Percentiles rank a stretch among this genome's conserved stretches.
Conservation (phyloP, 2,329 filamentous ascomycete species). For the Pyrenophora tritici-repentis region DNA sequence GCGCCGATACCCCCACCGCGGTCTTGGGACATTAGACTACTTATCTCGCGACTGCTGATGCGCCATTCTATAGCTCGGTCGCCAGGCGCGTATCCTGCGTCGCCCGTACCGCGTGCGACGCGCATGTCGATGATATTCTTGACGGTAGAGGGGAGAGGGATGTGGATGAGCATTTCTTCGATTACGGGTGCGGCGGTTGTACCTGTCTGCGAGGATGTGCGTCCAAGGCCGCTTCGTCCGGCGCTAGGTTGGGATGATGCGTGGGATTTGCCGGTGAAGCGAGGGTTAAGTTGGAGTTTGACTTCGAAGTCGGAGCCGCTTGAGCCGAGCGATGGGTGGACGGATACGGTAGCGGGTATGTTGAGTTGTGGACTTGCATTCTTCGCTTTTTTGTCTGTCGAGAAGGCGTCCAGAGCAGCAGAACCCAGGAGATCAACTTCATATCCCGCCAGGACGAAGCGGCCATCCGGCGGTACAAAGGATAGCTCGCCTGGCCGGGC, state of each 20-base stretch:
- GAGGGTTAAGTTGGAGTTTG: conserved; percentile 68
- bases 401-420: conserved; percentile 52
- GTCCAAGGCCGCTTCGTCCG: conserved; percentile 26
- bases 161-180: conserved; percentile 76
- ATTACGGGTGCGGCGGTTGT: conserved; percentile 54
- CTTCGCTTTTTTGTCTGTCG: conserved; percentile 28
- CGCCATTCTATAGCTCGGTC: conserved; percentile 81
- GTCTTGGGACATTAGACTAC: conserved; percentile 46
- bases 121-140: conserved; percentile 83
- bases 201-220: conserved; percentile 33
- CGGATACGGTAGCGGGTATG: conserved; percentile 79
- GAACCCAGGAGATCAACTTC: conserved; percentile 88
- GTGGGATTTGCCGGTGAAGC: conserved; percentile 46
- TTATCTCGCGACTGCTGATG: conserved; percentile 76
- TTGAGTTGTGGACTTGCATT: conserved; percentile 63
- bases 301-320: conserved; percentile 88
- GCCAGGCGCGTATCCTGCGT: conserved; percentile 78
- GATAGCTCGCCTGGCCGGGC: conserved; percentile 89
- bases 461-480: conserved; percentile 92
- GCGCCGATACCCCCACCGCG: conserved; percentile 60
- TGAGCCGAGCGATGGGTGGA: conserved; percentile 77
- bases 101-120: conserved; percentile 76
- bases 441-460: conserved; percentile 91
- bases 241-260: conserved; percentile 46
- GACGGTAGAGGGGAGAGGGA: conserved; percentile 79